Conservation (phyloP, 306 rosid species). For the Arachis stenosperma region DNA sequence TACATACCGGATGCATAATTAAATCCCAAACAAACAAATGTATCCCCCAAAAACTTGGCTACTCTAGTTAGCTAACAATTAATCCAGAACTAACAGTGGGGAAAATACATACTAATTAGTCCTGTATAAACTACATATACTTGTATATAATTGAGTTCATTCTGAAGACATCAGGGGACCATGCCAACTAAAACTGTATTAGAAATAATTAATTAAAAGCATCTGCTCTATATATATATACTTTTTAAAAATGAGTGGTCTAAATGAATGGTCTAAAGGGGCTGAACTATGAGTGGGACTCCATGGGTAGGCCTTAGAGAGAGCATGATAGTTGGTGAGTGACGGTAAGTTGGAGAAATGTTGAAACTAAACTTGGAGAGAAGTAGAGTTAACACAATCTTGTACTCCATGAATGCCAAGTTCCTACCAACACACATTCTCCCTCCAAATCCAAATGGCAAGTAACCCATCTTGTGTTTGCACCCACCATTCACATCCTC, state of each 20-base stretch:
- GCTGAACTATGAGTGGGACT: conserved; percentile 55
- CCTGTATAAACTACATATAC: neutral
- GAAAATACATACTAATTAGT: neutral
- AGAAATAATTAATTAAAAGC: neutral
- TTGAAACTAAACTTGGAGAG: conserved; percentile 69
- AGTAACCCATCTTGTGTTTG: conserved; percentile 82
- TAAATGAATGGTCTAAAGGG: conserved; percentile 39
- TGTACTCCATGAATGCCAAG: conserved; percentile 83
- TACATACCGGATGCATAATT: neutral
- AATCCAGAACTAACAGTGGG: neutral
- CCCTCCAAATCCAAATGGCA: conserved; percentile 97
- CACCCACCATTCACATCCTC: conserved; percentile 77
- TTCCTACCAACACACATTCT: conserved; percentile 93
- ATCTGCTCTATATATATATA: neutral
- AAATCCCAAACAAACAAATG: neutral
- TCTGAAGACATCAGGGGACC: neutral
- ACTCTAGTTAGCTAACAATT: neutral
- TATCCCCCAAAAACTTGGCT: neutral
- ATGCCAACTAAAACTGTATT: neutral
- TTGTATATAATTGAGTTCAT: neutral
- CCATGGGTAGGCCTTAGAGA: conserved; percentile 74
- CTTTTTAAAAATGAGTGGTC: neutral
- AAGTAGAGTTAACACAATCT: conserved; percentile 66
- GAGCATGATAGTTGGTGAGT: conserved; percentile 74
- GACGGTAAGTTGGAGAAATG: conserved; percentile 63